phyloP scores from a whole-genome alignment of 805 yeast genomes.

The Lipomyces mesembrius region DNA sequence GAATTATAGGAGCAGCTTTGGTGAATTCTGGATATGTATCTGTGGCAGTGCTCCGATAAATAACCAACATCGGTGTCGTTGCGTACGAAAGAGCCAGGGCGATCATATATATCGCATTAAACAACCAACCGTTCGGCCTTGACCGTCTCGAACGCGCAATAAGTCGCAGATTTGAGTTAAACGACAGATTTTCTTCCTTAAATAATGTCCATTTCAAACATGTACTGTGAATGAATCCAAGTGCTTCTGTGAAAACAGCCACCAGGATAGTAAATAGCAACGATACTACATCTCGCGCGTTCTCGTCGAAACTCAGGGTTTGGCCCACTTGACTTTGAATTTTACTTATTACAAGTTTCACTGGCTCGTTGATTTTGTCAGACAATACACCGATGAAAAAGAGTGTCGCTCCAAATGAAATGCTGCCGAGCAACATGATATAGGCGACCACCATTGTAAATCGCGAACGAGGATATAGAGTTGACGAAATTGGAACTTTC shows the following conservation, averaged over 20 bases:
- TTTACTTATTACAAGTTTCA: background rate
- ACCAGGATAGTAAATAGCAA: slow-evolving; percentile 1
- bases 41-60: background rate
- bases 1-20: background rate
- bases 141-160: slow-evolving; percentile 3
- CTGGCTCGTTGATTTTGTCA: background rate
- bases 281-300: slow-evolving; percentile 1
- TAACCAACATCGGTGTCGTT: slow-evolving; percentile 1
- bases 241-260: background rate
- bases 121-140: slow-evolving; percentile 1
- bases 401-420: background rate
- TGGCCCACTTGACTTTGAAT: background rate
- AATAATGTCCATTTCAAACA: slow-evolving; percentile 11
- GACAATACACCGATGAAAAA: background rate
- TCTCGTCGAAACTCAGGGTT: background rate
- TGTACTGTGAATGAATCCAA: slow-evolving; percentile 9
- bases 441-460: background rate
- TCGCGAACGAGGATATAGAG: background rate
- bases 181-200: background rate
- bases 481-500: background rate
- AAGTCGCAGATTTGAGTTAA: slow-evolving; percentile 12
- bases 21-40: background rate
- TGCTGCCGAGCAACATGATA: background rate
- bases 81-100: slow-evolving; percentile 12
- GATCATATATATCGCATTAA: background rate